Evolutionary conservation across 176 grass and related monocot species (phyloP), one percentile per base, ranked within the genome.

Genomic region (Calamus simplicifolius): DNA sequence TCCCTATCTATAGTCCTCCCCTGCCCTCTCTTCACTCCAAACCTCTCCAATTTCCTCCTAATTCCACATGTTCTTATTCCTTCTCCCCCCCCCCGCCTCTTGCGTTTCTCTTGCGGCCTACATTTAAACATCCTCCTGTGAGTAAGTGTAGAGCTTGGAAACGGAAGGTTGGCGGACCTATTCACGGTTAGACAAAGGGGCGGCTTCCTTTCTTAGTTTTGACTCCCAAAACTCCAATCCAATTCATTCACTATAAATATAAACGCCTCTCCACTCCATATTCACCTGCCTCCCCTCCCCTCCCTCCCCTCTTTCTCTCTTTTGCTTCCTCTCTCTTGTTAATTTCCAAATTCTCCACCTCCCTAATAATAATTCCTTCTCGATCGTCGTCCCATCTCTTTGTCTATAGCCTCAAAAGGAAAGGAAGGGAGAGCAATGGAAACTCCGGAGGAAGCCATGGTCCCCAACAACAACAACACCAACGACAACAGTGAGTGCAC

Each of bases 101-200:
- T 56, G 51, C 66, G 51, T 69, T 69, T 69, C 53, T 69, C 29
- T 56, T 57, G 17, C 35, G n/a, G 10, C 27, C 52, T 69, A 21
- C n/a, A 25, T 57, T 49, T 26, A 48, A 69, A 14, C 49, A 53
- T 10, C 50, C n/a, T 51, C 16, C 15, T 21, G 58, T 52, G 48
- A 54, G 64, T 29, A 30, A 67, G 64, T 54, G 26, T 43, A 43
- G 35, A 65, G 48, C 5, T 51, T 65, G 13, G 62, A 51, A 65
- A 65, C 15, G 49, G 48, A 51, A 65, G 43, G 19, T 5, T 21
- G 31, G 27, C 43, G 2, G 35, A 48, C 61, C 54, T 16, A 12
- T 30, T 31, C 64, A 30, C 50, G 50, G 64, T 67, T 35, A 67
- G 27, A 6, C 25, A 29, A 29, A 25, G 53, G n/a, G 64, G 50